Percentiles rank a stretch among this genome's conserved stretches.
Conservation (phyloP, 805 yeast species). For the Kodamaea sagamina region DNA sequence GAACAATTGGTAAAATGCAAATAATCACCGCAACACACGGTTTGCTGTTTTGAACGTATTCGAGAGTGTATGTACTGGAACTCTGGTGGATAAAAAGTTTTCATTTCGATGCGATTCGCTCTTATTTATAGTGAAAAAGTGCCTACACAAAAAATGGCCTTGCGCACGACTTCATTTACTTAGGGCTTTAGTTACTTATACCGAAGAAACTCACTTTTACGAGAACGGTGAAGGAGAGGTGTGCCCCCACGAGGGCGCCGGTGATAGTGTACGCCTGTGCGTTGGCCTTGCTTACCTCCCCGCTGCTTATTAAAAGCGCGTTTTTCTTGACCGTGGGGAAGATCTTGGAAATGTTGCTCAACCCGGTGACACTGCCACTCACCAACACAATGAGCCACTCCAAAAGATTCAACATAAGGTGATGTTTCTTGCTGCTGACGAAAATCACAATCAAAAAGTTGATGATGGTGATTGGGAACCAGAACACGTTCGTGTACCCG, state of each 20-base stretch:
- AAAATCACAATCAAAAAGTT: slow-evolving; percentile 60
- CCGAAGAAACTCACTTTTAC: slow-evolving; percentile 70
- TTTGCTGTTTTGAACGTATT: slow-evolving; percentile 12
- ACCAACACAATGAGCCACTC: slow-evolving; percentile 64
- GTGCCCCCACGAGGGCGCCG: slow-evolving; percentile 48
- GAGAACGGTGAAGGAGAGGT: slow-evolving; percentile 58
- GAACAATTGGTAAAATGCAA: slow-evolving; percentile 59
- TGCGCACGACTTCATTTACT: slow-evolving; percentile 12
- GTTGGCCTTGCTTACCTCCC: slow-evolving; percentile 34
- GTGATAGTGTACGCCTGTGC: slow-evolving; percentile 38
- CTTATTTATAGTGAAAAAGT: slow-evolving; percentile 5
- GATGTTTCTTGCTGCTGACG: slow-evolving; percentile 35
- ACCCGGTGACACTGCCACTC: slow-evolving; percentile 65
- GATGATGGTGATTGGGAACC: slow-evolving; percentile 80
- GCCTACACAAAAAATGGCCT: not conserved
- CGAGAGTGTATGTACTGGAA: slow-evolving; percentile 11
- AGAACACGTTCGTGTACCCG: slow-evolving; percentile 80
- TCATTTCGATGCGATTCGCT: slow-evolving; percentile 9
- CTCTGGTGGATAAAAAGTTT: slow-evolving; percentile 2
- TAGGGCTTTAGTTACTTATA: slow-evolving; percentile 13
- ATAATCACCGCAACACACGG: slow-evolving; percentile 44
- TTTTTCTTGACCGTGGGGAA: slow-evolving; percentile 39
- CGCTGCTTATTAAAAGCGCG: slow-evolving; percentile 31
- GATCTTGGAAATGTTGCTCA: slow-evolving; percentile 51
- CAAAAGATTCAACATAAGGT: slow-evolving; percentile 46